Conservation (phyloP, 1,139 yeast genomes). For the Blastobotrys indianensis region DNA sequence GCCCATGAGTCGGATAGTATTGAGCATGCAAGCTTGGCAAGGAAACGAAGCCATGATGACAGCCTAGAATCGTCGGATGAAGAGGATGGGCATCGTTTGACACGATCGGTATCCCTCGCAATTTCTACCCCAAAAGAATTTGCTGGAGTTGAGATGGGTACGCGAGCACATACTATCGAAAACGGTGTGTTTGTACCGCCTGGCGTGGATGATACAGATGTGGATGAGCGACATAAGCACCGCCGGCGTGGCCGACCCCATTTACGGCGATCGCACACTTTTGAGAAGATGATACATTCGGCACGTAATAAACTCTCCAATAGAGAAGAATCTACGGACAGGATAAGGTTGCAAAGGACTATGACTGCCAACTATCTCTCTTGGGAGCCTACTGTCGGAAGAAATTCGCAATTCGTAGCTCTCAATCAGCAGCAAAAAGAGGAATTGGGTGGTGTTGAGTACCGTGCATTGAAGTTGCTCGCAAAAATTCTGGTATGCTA, state of each 20-base stretch:
- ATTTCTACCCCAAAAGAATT: background rate
- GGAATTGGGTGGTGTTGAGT: constrained; percentile 96
- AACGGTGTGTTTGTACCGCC: constrained; percentile 14
- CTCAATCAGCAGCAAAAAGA: constrained; percentile 79
- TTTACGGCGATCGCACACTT: constrained; percentile 19
- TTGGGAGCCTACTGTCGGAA: constrained; percentile 90
- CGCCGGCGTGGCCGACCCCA: constrained; percentile 1
- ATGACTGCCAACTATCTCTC: constrained; percentile 57
- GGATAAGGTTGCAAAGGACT: constrained; percentile 15
- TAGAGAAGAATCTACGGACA: constrained; percentile 1
- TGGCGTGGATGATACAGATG: background rate
- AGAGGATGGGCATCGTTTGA: too few species aligned
- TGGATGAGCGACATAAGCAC: constrained; percentile 1
- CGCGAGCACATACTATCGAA: constrained; percentile 47
- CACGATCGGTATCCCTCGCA: too few species aligned
- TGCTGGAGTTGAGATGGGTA: constrained; percentile 22
- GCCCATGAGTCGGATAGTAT: too few species aligned
- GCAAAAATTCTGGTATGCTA: constrained; percentile 60
- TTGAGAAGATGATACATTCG: constrained; percentile 21
- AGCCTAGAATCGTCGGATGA: too few species aligned
- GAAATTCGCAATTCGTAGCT: constrained; percentile 87
- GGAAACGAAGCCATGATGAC: too few species aligned
- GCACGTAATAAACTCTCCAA: constrained; percentile 2
- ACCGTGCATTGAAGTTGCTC: constrained; percentile 75
- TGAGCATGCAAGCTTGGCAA: too few species aligned